A percentile compares a stretch with the other conserved stretches of the same genome.
phyloP scores from a whole-genome alignment of 148 eudicot genomes.

The Beta vulgaris region DNA sequence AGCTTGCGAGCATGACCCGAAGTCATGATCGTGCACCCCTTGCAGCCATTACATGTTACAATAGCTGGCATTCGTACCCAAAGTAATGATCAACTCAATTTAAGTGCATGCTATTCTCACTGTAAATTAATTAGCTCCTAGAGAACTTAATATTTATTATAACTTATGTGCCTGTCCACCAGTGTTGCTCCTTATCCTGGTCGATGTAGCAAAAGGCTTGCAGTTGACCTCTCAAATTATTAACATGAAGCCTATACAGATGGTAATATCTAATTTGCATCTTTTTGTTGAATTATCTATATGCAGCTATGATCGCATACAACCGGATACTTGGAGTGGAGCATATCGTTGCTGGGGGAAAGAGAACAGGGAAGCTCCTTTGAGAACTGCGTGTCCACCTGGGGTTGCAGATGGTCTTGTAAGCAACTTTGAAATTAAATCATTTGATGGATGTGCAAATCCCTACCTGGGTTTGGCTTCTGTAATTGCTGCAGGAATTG shows the following conservation, averaged over 20 bases:
- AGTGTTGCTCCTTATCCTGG: not conserved
- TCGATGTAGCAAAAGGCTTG: not conserved
- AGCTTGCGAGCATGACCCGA: not conserved
- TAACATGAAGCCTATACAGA: not conserved
- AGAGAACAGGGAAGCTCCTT: constrained; percentile 90
- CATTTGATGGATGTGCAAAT: constrained; percentile 93
- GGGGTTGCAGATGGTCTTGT: constrained; percentile 73
- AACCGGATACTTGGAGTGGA: constrained; percentile 96
- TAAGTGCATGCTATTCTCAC: not conserved
- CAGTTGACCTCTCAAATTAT: not conserved
- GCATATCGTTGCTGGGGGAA: constrained; percentile 94
- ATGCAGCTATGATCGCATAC: constrained; percentile 80
- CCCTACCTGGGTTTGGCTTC: constrained; percentile 83
- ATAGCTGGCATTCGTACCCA: not conserved
- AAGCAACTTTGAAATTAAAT: constrained; percentile 94
- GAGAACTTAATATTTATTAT: not conserved
- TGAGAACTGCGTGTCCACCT: constrained; percentile 92
- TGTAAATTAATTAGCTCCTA: not conserved
- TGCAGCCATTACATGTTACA: not conserved
- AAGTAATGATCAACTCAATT: not conserved
- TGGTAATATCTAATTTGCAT: not conserved
- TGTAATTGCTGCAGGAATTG: constrained; percentile 82
- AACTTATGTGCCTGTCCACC: not conserved
- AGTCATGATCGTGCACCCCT: not conserved
- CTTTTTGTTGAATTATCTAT: not conserved